These are phyloP conservation scores for Macadamia tetraphylla DNA, from an alignment of 164 flowering plant species.

Conservation along the genomic window DNA sequence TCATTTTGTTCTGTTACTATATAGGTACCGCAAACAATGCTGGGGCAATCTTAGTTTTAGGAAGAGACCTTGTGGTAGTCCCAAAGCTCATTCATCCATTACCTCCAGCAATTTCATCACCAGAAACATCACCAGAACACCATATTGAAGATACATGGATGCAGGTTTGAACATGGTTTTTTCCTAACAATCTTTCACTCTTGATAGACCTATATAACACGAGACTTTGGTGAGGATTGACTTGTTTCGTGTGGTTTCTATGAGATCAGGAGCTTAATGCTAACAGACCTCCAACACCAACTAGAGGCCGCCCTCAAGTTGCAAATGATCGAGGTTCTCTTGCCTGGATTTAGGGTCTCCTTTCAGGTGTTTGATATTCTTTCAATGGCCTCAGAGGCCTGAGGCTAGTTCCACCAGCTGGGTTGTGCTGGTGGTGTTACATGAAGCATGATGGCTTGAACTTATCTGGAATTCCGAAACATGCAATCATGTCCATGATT, in stretches of 20 bases:
- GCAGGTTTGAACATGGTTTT: conserved; percentile 54
- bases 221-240: neutral
- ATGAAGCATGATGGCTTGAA: conserved; percentile 25
- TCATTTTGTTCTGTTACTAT: conserved; percentile 8
- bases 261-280: conserved; percentile 89
- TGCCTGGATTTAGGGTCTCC: conserved; percentile 73
- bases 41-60: conserved; percentile 98
- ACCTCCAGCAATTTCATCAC: conserved; percentile 91
- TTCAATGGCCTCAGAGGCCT: conserved; percentile 6
- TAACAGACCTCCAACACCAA: conserved; percentile 97
- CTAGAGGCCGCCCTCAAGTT: conserved; percentile 97
- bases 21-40: conserved; percentile 99
- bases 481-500: conserved; percentile 7
- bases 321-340: conserved; percentile 88
- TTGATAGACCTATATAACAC: neutral
- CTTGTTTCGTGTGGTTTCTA: neutral
- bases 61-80: conserved; percentile 97
- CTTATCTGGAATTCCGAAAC: neutral
- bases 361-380: conserved; percentile 20
- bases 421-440: conserved; percentile 29
- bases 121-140: conserved; percentile 88
- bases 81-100: conserved; percentile 98
- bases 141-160: conserved; percentile 98
- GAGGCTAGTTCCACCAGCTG: conserved; percentile 28
- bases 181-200: neutral